A percentile compares a stretch with the other conserved stretches of the same genome.
phyloP scores from a whole-genome alignment of 257 asterid genomes.

The Solanum ossicruentum region DNA sequence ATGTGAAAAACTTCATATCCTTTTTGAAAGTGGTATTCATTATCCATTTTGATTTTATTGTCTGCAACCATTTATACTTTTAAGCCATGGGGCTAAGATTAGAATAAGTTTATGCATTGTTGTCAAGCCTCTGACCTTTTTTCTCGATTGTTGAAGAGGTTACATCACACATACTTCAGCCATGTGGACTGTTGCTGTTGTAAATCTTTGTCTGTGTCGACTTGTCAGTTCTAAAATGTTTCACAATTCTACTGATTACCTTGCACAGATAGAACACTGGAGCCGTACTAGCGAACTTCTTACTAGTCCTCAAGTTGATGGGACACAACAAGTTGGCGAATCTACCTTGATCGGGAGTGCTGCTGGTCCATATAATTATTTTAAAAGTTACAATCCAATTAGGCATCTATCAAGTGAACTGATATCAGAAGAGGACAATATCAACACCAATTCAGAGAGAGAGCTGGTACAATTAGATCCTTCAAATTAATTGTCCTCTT shows the following conservation, averaged over 20 bases:
- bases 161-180: background rate
- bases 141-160: background rate
- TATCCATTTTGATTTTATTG: background rate
- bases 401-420: slow-evolving; percentile 40
- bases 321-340: slow-evolving; percentile 12
- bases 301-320: slow-evolving; percentile 21
- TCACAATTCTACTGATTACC: slow-evolving; percentile 13
- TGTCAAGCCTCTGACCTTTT: background rate
- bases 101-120: background rate
- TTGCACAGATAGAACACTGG: slow-evolving; percentile 18
- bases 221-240: background rate
- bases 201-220: background rate
- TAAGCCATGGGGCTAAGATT: background rate
- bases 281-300: slow-evolving; percentile 14
- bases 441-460: slow-evolving; percentile 89
- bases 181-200: background rate
- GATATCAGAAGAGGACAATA: slow-evolving; percentile 32
- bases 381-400: slow-evolving; percentile 47
- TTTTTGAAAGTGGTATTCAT: too few species aligned
- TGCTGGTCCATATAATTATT: slow-evolving; percentile 27
- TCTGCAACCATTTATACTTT: background rate
- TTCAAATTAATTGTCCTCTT: background rate
- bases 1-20: too few species aligned
- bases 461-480: slow-evolving; percentile 53
- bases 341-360: slow-evolving; percentile 14